These are phyloP conservation scores for Chrysopogon serrulatus DNA, from an alignment of 176 grass and related monocot genomes.

Conservation along the genomic window DNA sequence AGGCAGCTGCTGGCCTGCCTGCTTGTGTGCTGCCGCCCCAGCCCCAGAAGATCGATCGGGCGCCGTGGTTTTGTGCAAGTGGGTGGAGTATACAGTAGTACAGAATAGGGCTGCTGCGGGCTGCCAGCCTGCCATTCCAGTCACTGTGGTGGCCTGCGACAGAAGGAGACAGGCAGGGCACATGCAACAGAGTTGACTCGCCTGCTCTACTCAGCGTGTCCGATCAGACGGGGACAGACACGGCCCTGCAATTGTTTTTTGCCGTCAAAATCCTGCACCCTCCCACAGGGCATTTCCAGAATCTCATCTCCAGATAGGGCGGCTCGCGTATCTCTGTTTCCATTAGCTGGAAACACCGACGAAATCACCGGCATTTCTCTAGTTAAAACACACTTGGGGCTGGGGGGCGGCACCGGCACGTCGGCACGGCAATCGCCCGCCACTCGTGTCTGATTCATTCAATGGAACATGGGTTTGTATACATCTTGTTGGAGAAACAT, in stretches of 20 bases:
- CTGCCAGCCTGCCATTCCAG: no score
- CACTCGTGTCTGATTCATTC: background rate
- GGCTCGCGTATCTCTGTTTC: background rate
- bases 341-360: background rate
- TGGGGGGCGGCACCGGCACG: no score
- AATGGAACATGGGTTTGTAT: background rate
- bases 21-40: no score
- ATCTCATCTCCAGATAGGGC: conserved; percentile 6
- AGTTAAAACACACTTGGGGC: background rate
- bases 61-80: background rate
- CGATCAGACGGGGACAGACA: background rate
- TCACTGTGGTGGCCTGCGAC: background rate
- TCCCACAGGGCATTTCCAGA: background rate
- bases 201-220: no score
- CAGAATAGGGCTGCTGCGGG: background rate
- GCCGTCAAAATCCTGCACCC: background rate
- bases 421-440: background rate
- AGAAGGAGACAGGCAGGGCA: background rate
- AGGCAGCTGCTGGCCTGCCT: background rate
- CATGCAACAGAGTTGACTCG: background rate
- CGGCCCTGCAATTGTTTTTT: background rate
- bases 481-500: background rate
- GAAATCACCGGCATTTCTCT: conserved; percentile 22
- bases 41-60: no score
- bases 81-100: background rate